A percentile compares a stretch with the other conserved stretches of the same genome.
phyloP scores from a whole-genome alignment of 2,329 filamentous ascomycete genomes.

The Exophiala mesophila region DNA sequence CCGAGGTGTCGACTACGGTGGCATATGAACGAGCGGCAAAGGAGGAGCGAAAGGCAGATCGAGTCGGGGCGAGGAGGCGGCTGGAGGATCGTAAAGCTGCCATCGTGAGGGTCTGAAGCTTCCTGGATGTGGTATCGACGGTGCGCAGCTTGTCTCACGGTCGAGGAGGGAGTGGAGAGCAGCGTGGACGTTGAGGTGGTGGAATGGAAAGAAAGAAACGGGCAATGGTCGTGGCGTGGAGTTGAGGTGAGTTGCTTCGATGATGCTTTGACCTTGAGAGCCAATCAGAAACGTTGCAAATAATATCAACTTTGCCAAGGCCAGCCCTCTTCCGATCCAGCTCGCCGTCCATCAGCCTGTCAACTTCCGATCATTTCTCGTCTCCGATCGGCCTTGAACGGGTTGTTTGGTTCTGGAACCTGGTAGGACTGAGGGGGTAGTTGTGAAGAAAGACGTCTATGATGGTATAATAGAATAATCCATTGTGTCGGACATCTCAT shows the following conservation, averaged over 20 bases:
- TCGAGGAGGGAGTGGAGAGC: conserved; percentile 2
- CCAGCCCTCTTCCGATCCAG: conserved; percentile 13
- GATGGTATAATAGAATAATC: no score
- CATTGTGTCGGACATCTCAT: no score
- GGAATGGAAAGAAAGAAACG: not conserved
- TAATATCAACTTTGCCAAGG: conserved; percentile 15
- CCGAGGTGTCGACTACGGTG: conserved; percentile 38
- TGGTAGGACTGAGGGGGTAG: no score
- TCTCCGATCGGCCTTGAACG: no score
- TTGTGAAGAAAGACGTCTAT: no score
- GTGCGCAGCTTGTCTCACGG: not conserved
- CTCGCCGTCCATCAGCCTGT: not conserved
- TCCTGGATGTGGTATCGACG: conserved; percentile 2
- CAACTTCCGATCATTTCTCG: conserved; percentile 6
- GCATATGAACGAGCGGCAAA: conserved; percentile 42
- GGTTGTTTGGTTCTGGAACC: no score
- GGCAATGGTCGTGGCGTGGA: conserved; percentile 1
- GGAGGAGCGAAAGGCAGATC: conserved; percentile 36
- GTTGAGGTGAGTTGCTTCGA: conserved; percentile 3
- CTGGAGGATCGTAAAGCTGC: conserved; percentile 46
- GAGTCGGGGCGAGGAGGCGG: conserved; percentile 36
- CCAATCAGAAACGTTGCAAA: conserved; percentile 21
- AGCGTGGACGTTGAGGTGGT: conserved; percentile 10
- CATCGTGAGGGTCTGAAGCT: conserved; percentile 33
- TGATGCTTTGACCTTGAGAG: conserved; percentile 8